phyloP scores from a whole-genome alignment of 495 filamentous ascomycete genomes.

The Sordaria brevicollis region DNA sequence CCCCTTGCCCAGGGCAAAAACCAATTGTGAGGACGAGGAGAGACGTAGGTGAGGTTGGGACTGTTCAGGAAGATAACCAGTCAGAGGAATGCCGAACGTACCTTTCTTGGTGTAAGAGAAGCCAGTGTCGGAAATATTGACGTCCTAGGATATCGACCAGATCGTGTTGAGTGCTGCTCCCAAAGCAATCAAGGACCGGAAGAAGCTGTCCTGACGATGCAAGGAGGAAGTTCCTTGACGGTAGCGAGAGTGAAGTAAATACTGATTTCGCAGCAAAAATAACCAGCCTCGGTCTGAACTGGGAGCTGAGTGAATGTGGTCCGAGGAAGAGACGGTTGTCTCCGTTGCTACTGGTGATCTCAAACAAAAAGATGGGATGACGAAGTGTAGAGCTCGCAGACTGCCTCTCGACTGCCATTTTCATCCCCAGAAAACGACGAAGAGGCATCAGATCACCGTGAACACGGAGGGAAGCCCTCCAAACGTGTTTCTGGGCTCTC shows the following conservation, averaged over 20 bases:
- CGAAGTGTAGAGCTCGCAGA: not conserved
- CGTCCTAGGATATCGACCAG: not conserved
- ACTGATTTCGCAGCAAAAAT: not conserved
- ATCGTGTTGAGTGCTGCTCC: not conserved
- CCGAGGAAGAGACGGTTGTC: not conserved
- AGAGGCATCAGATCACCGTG: not conserved
- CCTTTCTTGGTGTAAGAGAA: not conserved
- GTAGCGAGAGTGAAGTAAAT: not conserved
- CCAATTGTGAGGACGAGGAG: not conserved
- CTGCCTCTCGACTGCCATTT: not conserved
- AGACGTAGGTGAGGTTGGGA: not conserved
- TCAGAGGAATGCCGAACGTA: not conserved
- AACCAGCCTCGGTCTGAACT: not conserved
- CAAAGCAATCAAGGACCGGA: not conserved
- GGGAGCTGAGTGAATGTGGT: not conserved
- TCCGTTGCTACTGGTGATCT: not conserved
- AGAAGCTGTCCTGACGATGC: not conserved
- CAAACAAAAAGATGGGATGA: not conserved
- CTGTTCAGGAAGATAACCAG: not conserved
- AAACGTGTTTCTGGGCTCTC: not conserved
- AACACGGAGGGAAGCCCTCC: not conserved
- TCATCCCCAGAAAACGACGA: not conserved
- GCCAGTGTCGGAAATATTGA: not conserved
- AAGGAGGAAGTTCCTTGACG: not conserved
- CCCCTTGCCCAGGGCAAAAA: not conserved